Evolutionary conservation across 108 stramenopile genomes (phyloP), one percentile per base, ranked within the genome.

Genomic region (Cylindrotheca closterium): DNA sequence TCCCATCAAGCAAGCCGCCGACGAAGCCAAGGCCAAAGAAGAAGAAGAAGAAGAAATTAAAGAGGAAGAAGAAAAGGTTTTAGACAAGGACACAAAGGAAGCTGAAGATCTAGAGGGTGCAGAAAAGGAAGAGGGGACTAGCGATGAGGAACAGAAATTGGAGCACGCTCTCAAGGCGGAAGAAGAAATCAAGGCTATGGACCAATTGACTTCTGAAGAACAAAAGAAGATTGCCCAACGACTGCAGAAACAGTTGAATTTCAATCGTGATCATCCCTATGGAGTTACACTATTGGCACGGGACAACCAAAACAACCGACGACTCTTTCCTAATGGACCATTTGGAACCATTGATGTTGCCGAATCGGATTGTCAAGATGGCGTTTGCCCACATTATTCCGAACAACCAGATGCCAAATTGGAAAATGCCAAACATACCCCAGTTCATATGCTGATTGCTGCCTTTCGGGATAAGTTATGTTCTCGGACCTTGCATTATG

Each of bases 391-490:
- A 17, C 34, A 77, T 29, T 77, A 70, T 53, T 30, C 27, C 23
- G 29, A 63, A 33, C 30, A 69, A 29, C 26, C 51, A 1, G 59
- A 61, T 55, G 53, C 22, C n/a, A 3, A 17, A 21, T 18, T 7
- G 45, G 57, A 58, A 31, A 34, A 49, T 30, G 52, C 65, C 33
- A 30, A 48, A 25, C n/a, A 47, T 1, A 22, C n/a, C 1, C 33
- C 65, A 0, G 67, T 78, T 30, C 77, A 78, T 52, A 23, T 78
- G 21, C 19, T 71, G 37, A 72, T 78, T 56, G 77, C 77, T 18
- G 60, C 70, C 26, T 78, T 62, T 63, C 65, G 92, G 21, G 92
- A 93, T 67, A 72, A 56, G 15, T 63, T 93, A 17, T 93, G 92
- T 75, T 75, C 88, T 3, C 58, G 78, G 42, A 92, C 91, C 18